Evolutionary conservation across 106 monocot genomes (phyloP).

Genomic region (Iris macrosiphon): DNA sequence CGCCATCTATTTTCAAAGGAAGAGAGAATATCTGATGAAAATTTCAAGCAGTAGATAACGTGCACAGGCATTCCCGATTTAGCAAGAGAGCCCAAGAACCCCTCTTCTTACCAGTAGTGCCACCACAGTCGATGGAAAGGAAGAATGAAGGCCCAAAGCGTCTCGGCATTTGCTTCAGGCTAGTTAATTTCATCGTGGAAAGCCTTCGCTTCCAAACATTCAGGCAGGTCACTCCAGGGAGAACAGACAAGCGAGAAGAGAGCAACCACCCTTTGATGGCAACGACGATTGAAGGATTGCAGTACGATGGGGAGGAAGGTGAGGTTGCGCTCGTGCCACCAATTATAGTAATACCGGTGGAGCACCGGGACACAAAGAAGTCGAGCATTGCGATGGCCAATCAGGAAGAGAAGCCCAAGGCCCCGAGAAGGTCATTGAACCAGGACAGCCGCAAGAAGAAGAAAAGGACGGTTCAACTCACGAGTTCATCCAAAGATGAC

Average conservation of each 20-base stretch:
- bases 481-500: too few relatives aligned
- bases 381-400: not conserved
- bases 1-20: not conserved
- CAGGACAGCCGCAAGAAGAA: too few relatives aligned
- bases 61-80: not conserved
- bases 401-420: not conserved
- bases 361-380: not conserved
- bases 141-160: not conserved
- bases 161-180: constrained; percentile 6
- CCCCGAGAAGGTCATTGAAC: too few relatives aligned
- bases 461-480: too few relatives aligned
- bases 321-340: not conserved
- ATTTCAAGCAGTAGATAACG: not conserved
- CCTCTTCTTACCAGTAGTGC: too few relatives aligned
- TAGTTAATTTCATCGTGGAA: not conserved
- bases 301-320: not conserved
- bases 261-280: not conserved
- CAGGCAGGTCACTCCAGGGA: constrained; percentile 4
- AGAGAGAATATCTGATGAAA: not conserved
- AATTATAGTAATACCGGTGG: not conserved
- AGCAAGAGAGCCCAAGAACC: too few relatives aligned
- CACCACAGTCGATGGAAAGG: constrained; percentile 1
- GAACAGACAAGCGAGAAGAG: not conserved
- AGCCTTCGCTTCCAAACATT: not conserved
- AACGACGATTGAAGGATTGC: not conserved